Percentiles rank a stretch among this genome's conserved stretches.
Conservation (phyloP, 129 eudicot genomes). For the Chrysanthemum makinoi region DNA sequence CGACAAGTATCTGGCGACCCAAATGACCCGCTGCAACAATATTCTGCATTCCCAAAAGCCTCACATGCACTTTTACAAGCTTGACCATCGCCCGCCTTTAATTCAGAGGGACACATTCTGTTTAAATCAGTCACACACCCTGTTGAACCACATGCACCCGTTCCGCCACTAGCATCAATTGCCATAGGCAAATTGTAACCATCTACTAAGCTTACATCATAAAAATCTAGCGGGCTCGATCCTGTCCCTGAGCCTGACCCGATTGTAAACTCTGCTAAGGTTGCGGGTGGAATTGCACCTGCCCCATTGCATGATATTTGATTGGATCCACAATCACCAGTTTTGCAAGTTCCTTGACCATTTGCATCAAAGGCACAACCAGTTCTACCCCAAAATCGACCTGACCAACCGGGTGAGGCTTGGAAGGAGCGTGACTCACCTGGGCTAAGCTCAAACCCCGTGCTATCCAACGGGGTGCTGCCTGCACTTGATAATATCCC, state of each 20-base stretch:
- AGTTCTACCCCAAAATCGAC: slow-evolving; percentile 83
- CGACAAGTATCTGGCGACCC: slow-evolving; percentile 55
- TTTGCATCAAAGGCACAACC: slow-evolving; percentile 53
- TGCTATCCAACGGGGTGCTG: slow-evolving; percentile 47
- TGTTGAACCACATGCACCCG: slow-evolving; percentile 56
- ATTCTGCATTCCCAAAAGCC: slow-evolving; percentile 65
- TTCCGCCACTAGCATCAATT: slow-evolving; percentile 49
- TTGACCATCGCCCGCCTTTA: slow-evolving; percentile 48
- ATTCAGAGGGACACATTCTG: slow-evolving; percentile 60
- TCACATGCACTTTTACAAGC: slow-evolving; percentile 78
- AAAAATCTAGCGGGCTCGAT: slow-evolving; percentile 49
- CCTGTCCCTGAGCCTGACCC: slow-evolving; percentile 38
- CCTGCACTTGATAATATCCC: slow-evolving; percentile 75
- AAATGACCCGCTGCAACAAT: slow-evolving; percentile 71
- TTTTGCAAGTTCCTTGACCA: slow-evolving; percentile 63
- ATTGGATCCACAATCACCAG: slow-evolving; percentile 74
- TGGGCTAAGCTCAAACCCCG: slow-evolving; percentile 62
- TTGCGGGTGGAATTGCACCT: slow-evolving; percentile 73
- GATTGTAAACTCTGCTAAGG: slow-evolving; percentile 67
- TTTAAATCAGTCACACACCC: slow-evolving; percentile 65
- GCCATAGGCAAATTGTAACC: slow-evolving; percentile 66
- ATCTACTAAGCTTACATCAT: slow-evolving; percentile 77
- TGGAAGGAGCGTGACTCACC: slow-evolving; percentile 53
- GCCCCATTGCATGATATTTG: slow-evolving; percentile 63
- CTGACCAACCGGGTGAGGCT: slow-evolving; percentile 73